Percentiles rank a stretch among this genome's conserved stretches.
phyloP scores from a whole-genome alignment of 2,329 filamentous ascomycete genomes.

The Epichloe glyceriae region DNA sequence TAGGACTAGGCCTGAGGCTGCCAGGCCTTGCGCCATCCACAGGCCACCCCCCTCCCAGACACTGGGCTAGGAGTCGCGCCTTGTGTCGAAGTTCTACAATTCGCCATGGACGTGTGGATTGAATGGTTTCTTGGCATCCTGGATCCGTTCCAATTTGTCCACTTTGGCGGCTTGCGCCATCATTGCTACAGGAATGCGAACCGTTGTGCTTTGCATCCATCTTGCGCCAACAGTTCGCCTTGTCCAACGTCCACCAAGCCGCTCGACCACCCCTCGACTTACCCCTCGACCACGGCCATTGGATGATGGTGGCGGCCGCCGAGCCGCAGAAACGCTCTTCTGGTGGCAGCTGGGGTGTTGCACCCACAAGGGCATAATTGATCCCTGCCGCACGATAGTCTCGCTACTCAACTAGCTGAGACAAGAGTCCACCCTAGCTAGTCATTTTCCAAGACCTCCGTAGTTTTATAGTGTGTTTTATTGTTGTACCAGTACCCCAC shows the following conservation, averaged over 20 bases:
- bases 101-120: neutral
- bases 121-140: constrained; percentile 1
- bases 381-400: too few relatives aligned
- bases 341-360: neutral
- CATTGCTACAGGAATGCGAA: neutral
- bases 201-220: constrained; percentile 2
- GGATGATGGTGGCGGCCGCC: neutral
- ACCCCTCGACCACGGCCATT: neutral
- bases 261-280: neutral
- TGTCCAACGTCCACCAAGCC: neutral
- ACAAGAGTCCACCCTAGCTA: too few relatives aligned
- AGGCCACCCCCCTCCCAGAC: neutral
- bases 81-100: constrained; percentile 7
- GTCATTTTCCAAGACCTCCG: too few relatives aligned
- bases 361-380: too few relatives aligned
- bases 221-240: constrained; percentile 1
- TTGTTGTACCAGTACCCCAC: too few relatives aligned
- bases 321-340: neutral
- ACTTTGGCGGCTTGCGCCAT: neutral
- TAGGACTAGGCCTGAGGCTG: neutral
- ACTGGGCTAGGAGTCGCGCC: constrained; percentile 1
- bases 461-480: too few relatives aligned
- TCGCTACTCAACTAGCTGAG: too few relatives aligned
- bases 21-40: neutral
- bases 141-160: neutral